phyloP scores from a whole-genome alignment of 2,329 filamentous ascomycete genomes.

The Diaporthe australafricana region DNA sequence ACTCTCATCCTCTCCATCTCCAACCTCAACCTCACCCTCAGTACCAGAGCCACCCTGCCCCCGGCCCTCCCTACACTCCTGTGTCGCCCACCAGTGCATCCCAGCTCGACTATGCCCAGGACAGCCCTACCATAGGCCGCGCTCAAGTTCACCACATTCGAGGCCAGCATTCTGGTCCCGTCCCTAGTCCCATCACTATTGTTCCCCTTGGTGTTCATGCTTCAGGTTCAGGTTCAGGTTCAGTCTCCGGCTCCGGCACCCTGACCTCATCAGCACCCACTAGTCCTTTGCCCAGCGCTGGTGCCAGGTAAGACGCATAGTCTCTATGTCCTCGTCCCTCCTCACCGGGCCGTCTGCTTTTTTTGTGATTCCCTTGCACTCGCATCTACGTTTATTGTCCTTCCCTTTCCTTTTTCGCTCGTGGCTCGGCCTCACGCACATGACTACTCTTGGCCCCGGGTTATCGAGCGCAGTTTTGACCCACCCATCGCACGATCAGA shows the following conservation, averaged over 20 bases:
- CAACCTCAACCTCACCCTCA: slow-evolving; percentile 39
- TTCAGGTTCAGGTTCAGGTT: slow-evolving; percentile 16
- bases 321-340: slow-evolving; percentile 3
- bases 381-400: background rate
- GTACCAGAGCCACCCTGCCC: slow-evolving; percentile 15
- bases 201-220: slow-evolving; percentile 43
- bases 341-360: background rate
- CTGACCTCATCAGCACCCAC: slow-evolving; percentile 32
- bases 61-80: slow-evolving; percentile 33
- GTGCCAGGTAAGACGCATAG: slow-evolving; percentile 41
- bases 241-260: slow-evolving; percentile 19
- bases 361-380: slow-evolving; percentile 11
- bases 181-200: slow-evolving; percentile 42
- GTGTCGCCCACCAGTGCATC: slow-evolving; percentile 31
- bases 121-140: slow-evolving; percentile 61
- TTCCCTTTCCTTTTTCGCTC: slow-evolving; percentile 21
- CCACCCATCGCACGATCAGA: slow-evolving; percentile 3
- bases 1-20: slow-evolving; percentile 33
- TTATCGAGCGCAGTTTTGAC: background rate
- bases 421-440: slow-evolving; percentile 12
- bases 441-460: slow-evolving; percentile 16
- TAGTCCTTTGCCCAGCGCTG: slow-evolving; percentile 37
- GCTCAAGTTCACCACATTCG: slow-evolving; percentile 40
- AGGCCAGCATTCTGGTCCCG: slow-evolving; percentile 33
- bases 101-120: slow-evolving; percentile 47